These are phyloP conservation scores for Podospora didyma DNA, from an alignment of 495 filamentous ascomycete genomes.

Conservation along the genomic window DNA sequence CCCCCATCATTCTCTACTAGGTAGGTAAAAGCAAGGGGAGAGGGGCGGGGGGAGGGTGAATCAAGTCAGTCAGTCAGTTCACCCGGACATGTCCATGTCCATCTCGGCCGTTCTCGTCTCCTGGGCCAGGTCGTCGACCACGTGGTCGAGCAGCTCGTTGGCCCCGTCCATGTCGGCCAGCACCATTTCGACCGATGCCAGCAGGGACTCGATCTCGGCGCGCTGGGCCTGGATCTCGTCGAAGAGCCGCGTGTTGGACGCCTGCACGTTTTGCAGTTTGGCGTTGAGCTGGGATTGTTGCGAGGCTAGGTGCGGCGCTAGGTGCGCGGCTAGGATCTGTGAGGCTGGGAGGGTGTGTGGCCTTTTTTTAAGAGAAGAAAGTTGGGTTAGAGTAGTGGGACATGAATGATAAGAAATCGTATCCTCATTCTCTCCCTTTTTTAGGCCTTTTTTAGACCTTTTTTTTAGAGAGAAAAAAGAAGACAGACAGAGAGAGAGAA, in stretches of 20 bases:
- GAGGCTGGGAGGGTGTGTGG: slow-evolving; percentile 73
- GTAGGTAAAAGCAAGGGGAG: too few relatives aligned
- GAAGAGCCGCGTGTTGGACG: slow-evolving; percentile 61
- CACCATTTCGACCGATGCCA: slow-evolving; percentile 60
- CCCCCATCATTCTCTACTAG: too few relatives aligned
- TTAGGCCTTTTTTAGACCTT: too few relatives aligned
- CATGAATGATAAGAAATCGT: too few relatives aligned
- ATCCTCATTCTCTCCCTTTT: neutral
- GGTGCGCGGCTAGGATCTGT: slow-evolving; percentile 63
- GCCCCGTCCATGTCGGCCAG: slow-evolving; percentile 68
- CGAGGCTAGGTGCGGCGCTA: slow-evolving; percentile 60
- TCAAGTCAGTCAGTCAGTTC: too few relatives aligned
- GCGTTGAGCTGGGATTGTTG: slow-evolving; percentile 59
- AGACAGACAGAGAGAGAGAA: neutral
- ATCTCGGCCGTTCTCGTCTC: slow-evolving; percentile 47
- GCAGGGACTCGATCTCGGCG: slow-evolving; percentile 65
- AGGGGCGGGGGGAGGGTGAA: too few relatives aligned
- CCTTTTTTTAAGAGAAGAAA: slow-evolving; percentile 32
- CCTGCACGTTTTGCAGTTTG: slow-evolving; percentile 56
- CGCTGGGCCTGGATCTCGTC: slow-evolving; percentile 62
- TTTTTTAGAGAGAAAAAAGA: neutral
- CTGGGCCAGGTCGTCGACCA: slow-evolving; percentile 43
- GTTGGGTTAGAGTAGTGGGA: too few relatives aligned
- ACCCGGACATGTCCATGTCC: too few relatives aligned
- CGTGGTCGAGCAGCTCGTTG: slow-evolving; percentile 41